A percentile compares a stretch with the other conserved stretches of the same genome.
Conservation (phyloP, 441 rosid genomes). For the Mallotus japonicus region DNA sequence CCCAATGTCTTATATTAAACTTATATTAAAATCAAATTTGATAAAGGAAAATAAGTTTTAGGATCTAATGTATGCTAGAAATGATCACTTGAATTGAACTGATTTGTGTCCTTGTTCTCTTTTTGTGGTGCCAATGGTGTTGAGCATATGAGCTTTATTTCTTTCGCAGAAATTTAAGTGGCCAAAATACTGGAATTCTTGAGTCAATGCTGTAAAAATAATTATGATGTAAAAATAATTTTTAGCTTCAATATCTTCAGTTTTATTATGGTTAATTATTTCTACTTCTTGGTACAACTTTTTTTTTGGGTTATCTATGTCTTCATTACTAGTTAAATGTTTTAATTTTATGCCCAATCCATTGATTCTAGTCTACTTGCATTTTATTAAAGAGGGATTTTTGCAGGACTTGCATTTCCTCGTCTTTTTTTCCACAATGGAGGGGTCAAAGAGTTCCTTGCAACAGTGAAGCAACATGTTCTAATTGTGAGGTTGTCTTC, state of each 20-base stretch:
- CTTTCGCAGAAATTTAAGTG: background rate
- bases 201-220: too few species aligned
- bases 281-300: background rate
- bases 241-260: background rate
- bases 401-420: conserved; percentile 89
- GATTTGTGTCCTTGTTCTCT: background rate
- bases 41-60: background rate
- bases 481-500: conserved; percentile 77
- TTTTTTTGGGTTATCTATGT: background rate
- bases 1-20: too few species aligned
- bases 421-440: conserved; percentile 94
- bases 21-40: background rate
- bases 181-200: too few species aligned
- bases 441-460: conserved; percentile 90
- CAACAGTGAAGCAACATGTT: conserved; percentile 79
- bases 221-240: background rate
- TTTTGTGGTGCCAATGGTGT: background rate
- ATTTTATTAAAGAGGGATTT: conserved; percentile 19
- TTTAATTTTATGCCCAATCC: background rate
- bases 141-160: background rate
- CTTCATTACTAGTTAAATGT: conserved; percentile 1
- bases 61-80: background rate
- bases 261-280: background rate
- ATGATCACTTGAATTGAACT: background rate
- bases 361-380: background rate